A percentile compares a stretch with the other conserved stretches of the same genome.
phyloP scores from a whole-genome alignment of 495 filamentous ascomycete genomes.

The Penicillium egyptiacum region DNA sequence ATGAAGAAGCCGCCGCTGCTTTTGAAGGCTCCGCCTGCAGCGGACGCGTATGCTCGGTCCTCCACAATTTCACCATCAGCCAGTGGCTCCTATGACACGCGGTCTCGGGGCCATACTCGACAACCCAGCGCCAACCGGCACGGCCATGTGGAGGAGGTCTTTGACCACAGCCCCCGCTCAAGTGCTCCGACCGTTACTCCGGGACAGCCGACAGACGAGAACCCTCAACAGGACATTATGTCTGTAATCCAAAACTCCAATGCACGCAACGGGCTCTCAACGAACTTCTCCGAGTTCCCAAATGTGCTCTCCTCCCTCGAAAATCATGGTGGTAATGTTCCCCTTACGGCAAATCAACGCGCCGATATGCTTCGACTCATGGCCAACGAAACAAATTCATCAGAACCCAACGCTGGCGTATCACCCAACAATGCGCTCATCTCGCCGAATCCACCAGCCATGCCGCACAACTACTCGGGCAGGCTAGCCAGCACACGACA shows the following conservation, averaged over 20 bases:
- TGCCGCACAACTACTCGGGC: slow-evolving; percentile 54
- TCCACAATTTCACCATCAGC: slow-evolving; percentile 43
- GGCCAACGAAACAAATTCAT: slow-evolving; percentile 51
- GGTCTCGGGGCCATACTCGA: slow-evolving; percentile 35
- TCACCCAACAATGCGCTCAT: slow-evolving; percentile 56
- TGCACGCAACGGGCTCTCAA: slow-evolving; percentile 53
- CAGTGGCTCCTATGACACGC: slow-evolving; percentile 33
- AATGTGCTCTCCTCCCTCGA: slow-evolving; percentile 71
- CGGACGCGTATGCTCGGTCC: slow-evolving; percentile 37
- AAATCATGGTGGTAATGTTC: slow-evolving; percentile 60
- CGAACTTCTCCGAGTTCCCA: slow-evolving; percentile 63
- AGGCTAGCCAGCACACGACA: slow-evolving; percentile 62
- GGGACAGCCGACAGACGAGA: slow-evolving; percentile 26
- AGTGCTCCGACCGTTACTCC: slow-evolving; percentile 18
- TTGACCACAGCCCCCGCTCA: slow-evolving; percentile 42
- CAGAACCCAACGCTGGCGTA: slow-evolving; percentile 27
- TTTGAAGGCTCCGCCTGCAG: slow-evolving; percentile 48
- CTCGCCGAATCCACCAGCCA: slow-evolving; percentile 57
- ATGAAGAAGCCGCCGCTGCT: slow-evolving; percentile 53
- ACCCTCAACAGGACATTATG: slow-evolving; percentile 74
- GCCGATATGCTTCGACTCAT: slow-evolving; percentile 79
- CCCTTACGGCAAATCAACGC: slow-evolving; percentile 74
- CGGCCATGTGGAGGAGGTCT: slow-evolving; percentile 49
- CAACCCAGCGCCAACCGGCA: slow-evolving; percentile 36
- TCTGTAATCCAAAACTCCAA: slow-evolving; percentile 81